These are phyloP conservation scores for Porogramme epimiltina DNA, from an alignment of 1,284 basidiomycete species.

Conservation along the genomic window DNA sequence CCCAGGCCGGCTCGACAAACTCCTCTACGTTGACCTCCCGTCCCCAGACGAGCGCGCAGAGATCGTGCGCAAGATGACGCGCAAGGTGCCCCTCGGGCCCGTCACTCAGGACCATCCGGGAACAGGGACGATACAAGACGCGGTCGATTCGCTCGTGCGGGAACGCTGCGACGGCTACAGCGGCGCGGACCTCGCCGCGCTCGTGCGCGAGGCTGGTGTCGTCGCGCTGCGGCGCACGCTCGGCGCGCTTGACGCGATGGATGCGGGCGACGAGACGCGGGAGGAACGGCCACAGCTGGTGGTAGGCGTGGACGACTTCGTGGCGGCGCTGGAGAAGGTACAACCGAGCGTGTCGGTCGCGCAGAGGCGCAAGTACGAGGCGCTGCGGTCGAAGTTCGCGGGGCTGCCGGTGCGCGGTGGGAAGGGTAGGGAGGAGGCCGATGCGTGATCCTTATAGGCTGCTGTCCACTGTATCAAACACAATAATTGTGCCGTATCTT, in stretches of 20 bases:
- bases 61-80: conserved; percentile 77
- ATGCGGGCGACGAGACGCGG: conserved; percentile 26
- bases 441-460: no score
- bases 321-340: conserved; percentile 78
- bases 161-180: conserved; percentile 84
- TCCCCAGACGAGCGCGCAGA: conserved; percentile 78
- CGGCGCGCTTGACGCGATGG: conserved; percentile 63
- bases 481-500: no score
- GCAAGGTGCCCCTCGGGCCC: conserved; percentile 69
- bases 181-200: conserved; percentile 86
- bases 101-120: conserved; percentile 21
- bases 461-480: no score
- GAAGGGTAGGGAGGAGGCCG: neutral
- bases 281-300: conserved; percentile 19
- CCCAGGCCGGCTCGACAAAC: conserved; percentile 93
- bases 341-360: conserved; percentile 82
- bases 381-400: conserved; percentile 78
- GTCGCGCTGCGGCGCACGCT: conserved; percentile 76
- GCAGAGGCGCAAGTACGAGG: conserved; percentile 85
- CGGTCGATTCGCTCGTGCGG: conserved; percentile 40
- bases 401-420: conserved; percentile 58
- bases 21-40: conserved; percentile 95
- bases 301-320: conserved; percentile 75
- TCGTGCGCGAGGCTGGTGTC: conserved; percentile 91
- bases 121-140: no score